Conservation (phyloP, 805 yeast species). For the Candida koratica region DNA sequence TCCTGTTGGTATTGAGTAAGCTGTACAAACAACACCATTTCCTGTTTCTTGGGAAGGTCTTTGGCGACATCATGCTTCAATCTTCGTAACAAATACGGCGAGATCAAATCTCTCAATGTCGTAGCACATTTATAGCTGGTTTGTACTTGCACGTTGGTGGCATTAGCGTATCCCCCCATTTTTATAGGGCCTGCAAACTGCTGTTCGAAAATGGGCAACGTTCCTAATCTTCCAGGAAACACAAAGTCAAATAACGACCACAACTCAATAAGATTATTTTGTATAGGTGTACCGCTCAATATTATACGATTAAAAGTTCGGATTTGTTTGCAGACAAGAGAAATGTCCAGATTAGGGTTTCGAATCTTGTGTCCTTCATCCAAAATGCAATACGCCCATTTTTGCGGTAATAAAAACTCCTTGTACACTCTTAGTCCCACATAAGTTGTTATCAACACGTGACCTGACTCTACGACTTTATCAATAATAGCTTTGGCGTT, state of each 20-base stretch:
- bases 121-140: constrained; percentile 96
- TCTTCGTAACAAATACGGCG: constrained; percentile 84
- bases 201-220: constrained; percentile 88
- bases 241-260: constrained; percentile 96
- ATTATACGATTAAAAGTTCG: constrained; percentile 83
- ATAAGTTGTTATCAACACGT: constrained; percentile 85
- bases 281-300: constrained; percentile 94
- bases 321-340: constrained; percentile 78
- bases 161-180: constrained; percentile 97
- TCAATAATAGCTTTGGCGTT: constrained; percentile 50
- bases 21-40: constrained; percentile 89
- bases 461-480: constrained; percentile 64
- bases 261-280: constrained; percentile 83
- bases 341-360: constrained; percentile 87
- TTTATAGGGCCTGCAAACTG: constrained; percentile 92
- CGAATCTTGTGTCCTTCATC: constrained; percentile 98
- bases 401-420: constrained; percentile 53
- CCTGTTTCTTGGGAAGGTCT: constrained; percentile 88
- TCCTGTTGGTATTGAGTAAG: constrained; percentile 72
- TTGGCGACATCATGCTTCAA: constrained; percentile 93
- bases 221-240: constrained; percentile 91
- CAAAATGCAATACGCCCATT: constrained; percentile 87
- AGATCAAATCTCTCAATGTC: constrained; percentile 76
- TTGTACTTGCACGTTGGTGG: constrained; percentile 91
- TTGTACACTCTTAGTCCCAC: constrained; percentile 76